A percentile compares a stretch with the other conserved stretches of the same genome.
Evolutionary conservation across 2,329 filamentous ascomycete species (phyloP).

Genomic region (Colletotrichum tropicale): DNA sequence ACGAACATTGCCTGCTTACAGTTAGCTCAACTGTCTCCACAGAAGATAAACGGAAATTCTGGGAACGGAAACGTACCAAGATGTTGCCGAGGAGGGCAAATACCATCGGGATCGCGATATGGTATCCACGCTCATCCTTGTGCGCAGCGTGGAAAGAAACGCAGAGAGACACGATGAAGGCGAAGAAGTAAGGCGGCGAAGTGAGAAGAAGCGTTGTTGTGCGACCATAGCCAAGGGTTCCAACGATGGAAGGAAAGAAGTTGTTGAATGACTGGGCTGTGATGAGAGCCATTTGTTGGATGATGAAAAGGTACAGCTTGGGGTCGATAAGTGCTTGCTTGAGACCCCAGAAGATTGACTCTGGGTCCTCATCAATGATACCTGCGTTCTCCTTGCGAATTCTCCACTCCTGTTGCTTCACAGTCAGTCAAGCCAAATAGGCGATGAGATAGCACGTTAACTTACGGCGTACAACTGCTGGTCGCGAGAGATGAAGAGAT

Average conservation of each 20-base stretch:
- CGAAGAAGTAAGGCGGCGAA: constrained; percentile 60
- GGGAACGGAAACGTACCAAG: background rate
- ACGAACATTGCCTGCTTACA: background rate
- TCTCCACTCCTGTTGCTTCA: background rate
- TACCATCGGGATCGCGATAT: constrained; percentile 55
- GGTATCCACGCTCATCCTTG: constrained; percentile 65
- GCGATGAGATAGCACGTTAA: background rate
- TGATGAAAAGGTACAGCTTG: constrained; percentile 21
- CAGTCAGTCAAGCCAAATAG: no score
- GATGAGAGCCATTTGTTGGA: constrained; percentile 25
- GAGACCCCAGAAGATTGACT: constrained; percentile 9
- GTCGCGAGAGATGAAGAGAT: background rate
- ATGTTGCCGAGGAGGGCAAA: constrained; percentile 41
- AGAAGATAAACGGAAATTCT: rapidly evolving
- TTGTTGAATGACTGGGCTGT: constrained; percentile 37
- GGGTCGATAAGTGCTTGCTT: background rate
- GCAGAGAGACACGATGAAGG: constrained; percentile 57
- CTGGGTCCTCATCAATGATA: background rate
- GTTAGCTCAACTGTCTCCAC: background rate
- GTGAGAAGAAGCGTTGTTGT: constrained; percentile 59
- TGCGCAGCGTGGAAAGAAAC: constrained; percentile 67
- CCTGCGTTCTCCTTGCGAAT: constrained; percentile 10
- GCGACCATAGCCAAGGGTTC: constrained; percentile 58
- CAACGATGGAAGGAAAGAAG: constrained; percentile 55
- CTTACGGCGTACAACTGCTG: constrained; percentile 7